These are phyloP conservation scores for Cercospora zeina DNA, from an alignment of 2,329 filamentous ascomycete genomes.

Conservation along the genomic window DNA sequence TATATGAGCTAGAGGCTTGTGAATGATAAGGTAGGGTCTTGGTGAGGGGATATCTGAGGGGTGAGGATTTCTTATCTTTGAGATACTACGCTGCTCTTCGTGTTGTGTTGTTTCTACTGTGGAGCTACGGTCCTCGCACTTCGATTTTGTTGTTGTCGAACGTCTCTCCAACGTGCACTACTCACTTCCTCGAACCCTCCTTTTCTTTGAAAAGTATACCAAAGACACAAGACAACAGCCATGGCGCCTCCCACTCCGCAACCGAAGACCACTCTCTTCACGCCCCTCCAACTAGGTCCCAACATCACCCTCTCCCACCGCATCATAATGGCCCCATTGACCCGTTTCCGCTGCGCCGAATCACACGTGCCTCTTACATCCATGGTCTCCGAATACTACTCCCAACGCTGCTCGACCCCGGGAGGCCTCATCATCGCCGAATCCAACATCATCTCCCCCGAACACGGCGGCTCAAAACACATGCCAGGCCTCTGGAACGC, in stretches of 20 bases:
- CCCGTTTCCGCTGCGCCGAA: neutral
- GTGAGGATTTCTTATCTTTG: neutral
- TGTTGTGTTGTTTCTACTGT: neutral
- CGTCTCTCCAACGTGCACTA: neutral
- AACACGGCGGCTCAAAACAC: constrained; percentile 35
- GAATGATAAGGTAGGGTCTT: constrained; percentile 1
- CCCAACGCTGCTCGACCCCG: constrained; percentile 37
- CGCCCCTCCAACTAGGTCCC: constrained; percentile 5
- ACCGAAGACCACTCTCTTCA: constrained; percentile 1
- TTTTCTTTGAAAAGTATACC: neutral
- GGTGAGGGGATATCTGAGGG: neutral
- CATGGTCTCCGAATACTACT: constrained; percentile 38
- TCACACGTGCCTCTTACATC: constrained; percentile 8
- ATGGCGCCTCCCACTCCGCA: constrained; percentile 6
- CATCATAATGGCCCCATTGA: constrained; percentile 15
- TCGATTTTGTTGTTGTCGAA: too few species aligned
- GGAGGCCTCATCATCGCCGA: constrained; percentile 40
- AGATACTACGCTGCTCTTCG: neutral
- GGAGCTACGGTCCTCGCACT: neutral
- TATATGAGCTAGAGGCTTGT: neutral
- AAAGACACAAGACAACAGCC: neutral
- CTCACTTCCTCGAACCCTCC: too few species aligned
- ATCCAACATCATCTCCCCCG: constrained; percentile 40
- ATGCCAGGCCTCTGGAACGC: constrained; percentile 35
- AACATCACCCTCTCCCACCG: constrained; percentile 2